These are phyloP conservation scores for Penicillium brasilianum DNA, from an alignment of 2,329 filamentous ascomycete genomes.

Conservation along the genomic window DNA sequence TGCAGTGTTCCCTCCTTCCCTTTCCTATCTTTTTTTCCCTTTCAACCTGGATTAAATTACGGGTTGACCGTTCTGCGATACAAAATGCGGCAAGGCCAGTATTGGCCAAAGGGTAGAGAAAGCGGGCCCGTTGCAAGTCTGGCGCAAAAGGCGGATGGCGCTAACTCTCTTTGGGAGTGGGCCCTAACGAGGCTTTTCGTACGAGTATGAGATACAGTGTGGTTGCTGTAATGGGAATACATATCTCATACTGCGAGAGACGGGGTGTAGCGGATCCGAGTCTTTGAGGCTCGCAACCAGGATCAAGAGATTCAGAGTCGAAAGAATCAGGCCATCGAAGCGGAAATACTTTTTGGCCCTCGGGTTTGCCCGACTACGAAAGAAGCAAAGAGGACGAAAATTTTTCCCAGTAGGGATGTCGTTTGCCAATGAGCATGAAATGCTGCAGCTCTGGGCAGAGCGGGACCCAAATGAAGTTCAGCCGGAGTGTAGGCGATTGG, in stretches of 20 bases:
- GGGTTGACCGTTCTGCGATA: slow-evolving; percentile 10
- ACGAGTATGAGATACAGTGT: not conserved
- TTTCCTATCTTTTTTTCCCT: slow-evolving; percentile 12
- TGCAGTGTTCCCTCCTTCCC: not conserved
- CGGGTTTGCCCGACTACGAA: not conserved
- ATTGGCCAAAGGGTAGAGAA: not conserved
- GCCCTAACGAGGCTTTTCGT: not conserved
- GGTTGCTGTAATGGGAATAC: not conserved
- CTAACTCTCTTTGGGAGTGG: not conserved
- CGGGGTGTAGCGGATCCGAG: not conserved
- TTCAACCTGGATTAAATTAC: slow-evolving; percentile 4
- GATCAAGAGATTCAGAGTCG: not conserved
- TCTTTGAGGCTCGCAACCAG: not conserved
- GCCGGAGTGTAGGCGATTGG: not conserved
- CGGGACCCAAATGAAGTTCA: not conserved
- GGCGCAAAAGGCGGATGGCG: not conserved
- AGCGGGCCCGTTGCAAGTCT: slow-evolving; percentile 1
- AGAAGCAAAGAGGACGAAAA: not conserved
- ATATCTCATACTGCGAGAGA: not conserved
- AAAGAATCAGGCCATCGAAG: not conserved
- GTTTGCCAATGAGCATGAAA: not conserved
- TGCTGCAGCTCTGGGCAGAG: not conserved
- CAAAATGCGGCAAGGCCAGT: slow-evolving; percentile 13
- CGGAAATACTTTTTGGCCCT: not conserved
- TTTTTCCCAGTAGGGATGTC: not conserved